A percentile compares a stretch with the other conserved stretches of the same genome.
These are phyloP conservation scores for Neurospora sp. DNA, from an alignment of 495 filamentous ascomycete genomes.

Conservation along the genomic window DNA sequence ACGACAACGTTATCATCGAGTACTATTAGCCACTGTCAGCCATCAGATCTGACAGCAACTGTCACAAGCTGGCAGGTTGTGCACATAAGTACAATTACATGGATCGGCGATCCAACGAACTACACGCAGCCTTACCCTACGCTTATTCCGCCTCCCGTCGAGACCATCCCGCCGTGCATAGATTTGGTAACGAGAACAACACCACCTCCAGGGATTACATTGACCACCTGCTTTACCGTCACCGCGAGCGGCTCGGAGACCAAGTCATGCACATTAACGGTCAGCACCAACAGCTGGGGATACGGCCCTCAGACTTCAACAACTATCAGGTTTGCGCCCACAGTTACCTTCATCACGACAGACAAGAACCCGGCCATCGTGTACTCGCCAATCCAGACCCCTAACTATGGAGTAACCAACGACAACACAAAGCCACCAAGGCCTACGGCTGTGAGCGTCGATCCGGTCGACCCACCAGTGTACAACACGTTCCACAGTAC, in stretches of 20 bases:
- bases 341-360: constrained; percentile 32
- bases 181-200: constrained; percentile 1
- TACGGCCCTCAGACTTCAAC: constrained; percentile 9
- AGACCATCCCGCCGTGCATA: constrained; percentile 24
- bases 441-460: constrained; percentile 9
- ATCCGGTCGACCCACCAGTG: constrained; percentile 20
- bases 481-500: constrained; percentile 16
- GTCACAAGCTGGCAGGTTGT: constrained; percentile 28
- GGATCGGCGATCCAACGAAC: constrained; percentile 30
- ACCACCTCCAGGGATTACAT: constrained; percentile 23
- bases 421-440: background rate
- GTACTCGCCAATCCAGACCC: constrained; percentile 27
- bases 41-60: constrained; percentile 3
- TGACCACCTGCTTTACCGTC: constrained; percentile 24
- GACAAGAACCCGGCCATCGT: constrained; percentile 42
- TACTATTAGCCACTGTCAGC: constrained; percentile 10
- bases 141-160: constrained; percentile 23
- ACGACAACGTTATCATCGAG: background rate
- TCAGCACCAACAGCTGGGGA: constrained; percentile 9
- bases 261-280: constrained; percentile 17
- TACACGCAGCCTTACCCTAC: constrained; percentile 34
- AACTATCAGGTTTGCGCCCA: constrained; percentile 3
- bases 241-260: constrained; percentile 9
- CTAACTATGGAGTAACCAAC: constrained; percentile 32
- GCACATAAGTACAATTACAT: constrained; percentile 36